Base-by-base conservation (phyloP, 2,329 filamentous ascomycete species). In the Epichloe aotearoae region DNA sequence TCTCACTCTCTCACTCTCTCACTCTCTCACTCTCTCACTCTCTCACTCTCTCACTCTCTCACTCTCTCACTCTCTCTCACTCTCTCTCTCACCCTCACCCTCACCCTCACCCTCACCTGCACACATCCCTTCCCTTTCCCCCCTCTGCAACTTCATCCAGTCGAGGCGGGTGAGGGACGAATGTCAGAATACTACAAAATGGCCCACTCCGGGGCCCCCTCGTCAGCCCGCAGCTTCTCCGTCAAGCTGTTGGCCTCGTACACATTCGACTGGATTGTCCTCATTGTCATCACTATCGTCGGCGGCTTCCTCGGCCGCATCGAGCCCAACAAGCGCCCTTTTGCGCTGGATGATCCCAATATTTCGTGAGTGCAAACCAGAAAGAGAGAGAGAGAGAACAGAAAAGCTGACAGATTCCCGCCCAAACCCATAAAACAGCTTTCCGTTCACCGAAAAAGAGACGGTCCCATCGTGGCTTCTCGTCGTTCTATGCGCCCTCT, bases 261-360 rank as follows among this genome's bases (percentile, higher is more conserved):
- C 62, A 66, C 84, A 48, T 67, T 87, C 52, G 86, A 90, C 68
- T 91, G 86, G 86, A 64, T 86, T 19, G 68, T 86, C 46, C 77
- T 86, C 54, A 66, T 85, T 44, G 71, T 65, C 46, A 74, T 81
- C 36, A 80, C 74, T 26, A 75, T 71, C 15, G 69, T 82, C 26
- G 82, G 77, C 50, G 76, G 68, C 48, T 74, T 73, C n/a, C 75
- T 87, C 58, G 77, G 76, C 49, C 71, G 66, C 47, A 69, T 83
- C 49, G 69, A 74, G 17, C 84, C 85, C 3, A 84, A 81, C 60
- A 79, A 81, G 59, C 75, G 82, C 40, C 81, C 83, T 0, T 91
- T 93, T 66, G 83, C 81, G 17, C 76, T 88, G 14, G 61, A 65
- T 37, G 83, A 96, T 60, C 79, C 83, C 20, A 77, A 79, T 54